Base-by-base conservation (phyloP, 495 filamentous ascomycete species). In the Penicillium lagena region DNA sequence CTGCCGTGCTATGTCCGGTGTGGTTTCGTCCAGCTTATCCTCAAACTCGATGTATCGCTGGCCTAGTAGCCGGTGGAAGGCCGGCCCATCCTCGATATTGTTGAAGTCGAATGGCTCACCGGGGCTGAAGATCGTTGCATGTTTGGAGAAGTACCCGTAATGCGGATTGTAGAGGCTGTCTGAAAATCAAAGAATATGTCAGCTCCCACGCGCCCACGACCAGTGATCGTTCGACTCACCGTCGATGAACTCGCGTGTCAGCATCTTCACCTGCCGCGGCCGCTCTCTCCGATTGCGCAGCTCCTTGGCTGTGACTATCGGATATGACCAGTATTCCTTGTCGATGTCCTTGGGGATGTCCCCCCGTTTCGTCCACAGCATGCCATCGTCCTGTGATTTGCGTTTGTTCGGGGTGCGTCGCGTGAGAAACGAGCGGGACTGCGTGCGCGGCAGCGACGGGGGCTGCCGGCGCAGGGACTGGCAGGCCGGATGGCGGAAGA, bases 121-220 rank as follows among this genome's bases (percentile, higher is more conserved):
- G 6, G 90, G 87, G 12, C 79, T 85, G 73, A 99, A 97, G 57
- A 99, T 99, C 49, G 93, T 89, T 54, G 85, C 93, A 60, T 95
- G 89, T 62, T 96, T 95, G 29, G 90, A 89, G 68, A 99, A 99
- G 67, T 97, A 99, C 42, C 93, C 93, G 54, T 99, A 99, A 60
- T 90, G 71, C 0, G 90, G 91, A 62, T 99, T 99, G 62, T 99
- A 99, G 29, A 99, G 70, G 55, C 87, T 91, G 66, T 99, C 93
- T 96, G 49, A 8, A 46, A 27, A 22, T 0, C 2, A 22, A 22
- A 8, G 1, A 32, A 17, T 37, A 39, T 28, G 40, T 60, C 39
- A 52, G 42, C 12, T 49, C 33, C 34, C 42, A 17, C 14, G 2
- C 34, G 35, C 32, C 9, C 13, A 34, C n/a, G 34, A 13, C 13